A percentile compares a stretch with the other conserved stretches of the same genome.
phyloP scores from a whole-genome alignment of 83 land plant species.

The Picea engelmannii region DNA sequence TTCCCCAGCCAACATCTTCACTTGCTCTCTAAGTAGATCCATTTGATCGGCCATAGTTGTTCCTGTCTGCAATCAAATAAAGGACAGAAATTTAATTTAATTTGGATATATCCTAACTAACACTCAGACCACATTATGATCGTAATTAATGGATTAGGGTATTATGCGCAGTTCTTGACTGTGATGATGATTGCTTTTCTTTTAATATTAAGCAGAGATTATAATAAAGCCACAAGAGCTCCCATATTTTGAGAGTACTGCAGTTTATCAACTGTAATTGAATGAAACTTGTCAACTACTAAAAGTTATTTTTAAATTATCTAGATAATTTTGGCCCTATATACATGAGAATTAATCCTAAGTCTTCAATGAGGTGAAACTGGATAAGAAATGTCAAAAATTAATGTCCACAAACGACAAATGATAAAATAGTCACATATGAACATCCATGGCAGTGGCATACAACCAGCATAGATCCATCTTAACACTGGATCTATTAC shows the following conservation, averaged over 20 bases:
- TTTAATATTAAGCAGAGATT: background rate
- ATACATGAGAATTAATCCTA: too few relatives aligned
- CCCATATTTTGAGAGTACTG: background rate
- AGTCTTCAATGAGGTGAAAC: too few relatives aligned
- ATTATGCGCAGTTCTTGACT: background rate
- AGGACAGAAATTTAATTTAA: background rate
- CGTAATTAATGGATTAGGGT: background rate
- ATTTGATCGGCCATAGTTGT: constrained; percentile 81
- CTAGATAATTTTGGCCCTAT: too few relatives aligned
- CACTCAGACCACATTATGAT: background rate
- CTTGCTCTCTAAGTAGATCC: constrained; percentile 87
- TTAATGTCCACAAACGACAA: too few relatives aligned
- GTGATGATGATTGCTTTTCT: background rate
- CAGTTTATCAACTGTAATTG: background rate
- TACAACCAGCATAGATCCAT: too few relatives aligned
- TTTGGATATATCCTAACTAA: background rate
- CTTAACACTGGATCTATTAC: too few relatives aligned
- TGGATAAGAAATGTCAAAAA: too few relatives aligned
- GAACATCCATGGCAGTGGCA: too few relatives aligned
- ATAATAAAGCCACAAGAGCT: background rate
- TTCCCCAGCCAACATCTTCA: constrained; percentile 92
- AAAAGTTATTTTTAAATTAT: background rate
- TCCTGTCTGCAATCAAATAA: constrained; percentile 48
- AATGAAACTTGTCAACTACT: background rate
- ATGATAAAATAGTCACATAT: too few relatives aligned